Percentiles rank a stretch among this genome's conserved stretches.
These are phyloP conservation scores for Myxozyma mucilagina DNA, from an alignment of 805 yeast genomes.

Conservation along the genomic window DNA sequence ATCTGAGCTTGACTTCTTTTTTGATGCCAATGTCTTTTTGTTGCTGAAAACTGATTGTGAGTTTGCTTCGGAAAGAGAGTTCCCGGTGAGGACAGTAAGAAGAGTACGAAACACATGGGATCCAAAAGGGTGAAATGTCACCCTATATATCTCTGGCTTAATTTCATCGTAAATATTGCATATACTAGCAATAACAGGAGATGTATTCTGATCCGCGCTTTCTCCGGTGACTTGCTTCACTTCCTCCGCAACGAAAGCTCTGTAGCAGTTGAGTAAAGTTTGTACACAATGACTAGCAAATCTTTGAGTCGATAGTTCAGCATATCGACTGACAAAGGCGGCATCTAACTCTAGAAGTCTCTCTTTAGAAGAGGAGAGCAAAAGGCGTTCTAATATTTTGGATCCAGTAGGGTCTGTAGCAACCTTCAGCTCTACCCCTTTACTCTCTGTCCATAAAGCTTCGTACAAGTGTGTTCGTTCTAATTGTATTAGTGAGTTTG, in stretches of 20 bases:
- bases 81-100: conserved; percentile 72
- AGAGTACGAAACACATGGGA: conserved; percentile 82
- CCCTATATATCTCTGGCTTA: conserved; percentile 55
- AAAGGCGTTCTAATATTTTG: conserved; percentile 81
- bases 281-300: conserved; percentile 93
- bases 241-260: conserved; percentile 10
- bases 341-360: conserved; percentile 65
- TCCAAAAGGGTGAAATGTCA: conserved; percentile 77
- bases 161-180: conserved; percentile 47
- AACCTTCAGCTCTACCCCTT: conserved; percentile 85
- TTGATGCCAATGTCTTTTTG: conserved; percentile 11
- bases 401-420: conserved; percentile 96
- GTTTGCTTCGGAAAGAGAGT: conserved; percentile 51
- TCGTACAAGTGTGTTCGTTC: conserved; percentile 71
- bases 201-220: not conserved
- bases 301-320: conserved; percentile 78
- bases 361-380: conserved; percentile 61
- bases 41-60: conserved; percentile 15
- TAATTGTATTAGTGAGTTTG: not conserved
- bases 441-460: conserved; percentile 80
- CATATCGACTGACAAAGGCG: conserved; percentile 54
- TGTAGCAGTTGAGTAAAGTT: conserved; percentile 56
- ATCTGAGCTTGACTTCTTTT: not conserved
- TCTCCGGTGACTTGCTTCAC: not conserved
- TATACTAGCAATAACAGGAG: conserved; percentile 6